Evolutionary conservation across 371 early-diverging fungal species (phyloP).

Genomic region (Mortierella sp.): DNA sequence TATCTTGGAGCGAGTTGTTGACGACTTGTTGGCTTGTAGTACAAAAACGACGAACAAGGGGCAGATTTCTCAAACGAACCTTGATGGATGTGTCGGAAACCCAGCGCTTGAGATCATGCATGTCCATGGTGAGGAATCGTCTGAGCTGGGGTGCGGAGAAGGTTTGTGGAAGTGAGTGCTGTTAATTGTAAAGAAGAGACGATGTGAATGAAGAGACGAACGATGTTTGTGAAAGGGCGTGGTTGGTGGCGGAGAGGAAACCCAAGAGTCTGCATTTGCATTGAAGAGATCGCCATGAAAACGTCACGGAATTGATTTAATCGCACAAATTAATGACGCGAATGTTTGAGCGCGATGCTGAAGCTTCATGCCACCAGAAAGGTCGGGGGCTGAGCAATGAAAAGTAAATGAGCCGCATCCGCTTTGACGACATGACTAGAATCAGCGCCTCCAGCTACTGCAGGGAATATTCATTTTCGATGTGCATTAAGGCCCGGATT

Average conservation of each 20-base stretch:
- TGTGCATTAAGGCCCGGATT: too few species aligned
- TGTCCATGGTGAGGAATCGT: constrained; percentile 28
- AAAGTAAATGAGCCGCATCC: too few species aligned
- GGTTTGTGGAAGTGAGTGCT: background rate
- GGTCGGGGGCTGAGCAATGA: too few species aligned
- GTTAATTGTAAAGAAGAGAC: background rate
- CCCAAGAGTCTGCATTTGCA: background rate
- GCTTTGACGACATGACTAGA: too few species aligned
- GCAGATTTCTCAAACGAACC: constrained; percentile 58
- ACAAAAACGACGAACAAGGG: constrained; percentile 20
- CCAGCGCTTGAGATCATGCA: constrained; percentile 71
- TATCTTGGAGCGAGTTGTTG: background rate
- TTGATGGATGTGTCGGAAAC: constrained; percentile 87
- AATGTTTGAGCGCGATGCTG: too few species aligned
- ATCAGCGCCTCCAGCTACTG: too few species aligned
- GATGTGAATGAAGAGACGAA: background rate
- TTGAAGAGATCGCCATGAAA: too few species aligned
- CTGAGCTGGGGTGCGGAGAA: background rate
- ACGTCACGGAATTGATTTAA: background rate
- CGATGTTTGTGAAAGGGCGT: background rate
- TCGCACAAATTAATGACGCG: background rate
- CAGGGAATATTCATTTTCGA: too few species aligned
- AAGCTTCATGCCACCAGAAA: too few species aligned
- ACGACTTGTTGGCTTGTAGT: background rate
- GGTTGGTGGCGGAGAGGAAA: background rate